These are phyloP conservation scores for Athelia psychrophila DNA, from an alignment of 1,284 basidiomycete species.

Conservation along the genomic window DNA sequence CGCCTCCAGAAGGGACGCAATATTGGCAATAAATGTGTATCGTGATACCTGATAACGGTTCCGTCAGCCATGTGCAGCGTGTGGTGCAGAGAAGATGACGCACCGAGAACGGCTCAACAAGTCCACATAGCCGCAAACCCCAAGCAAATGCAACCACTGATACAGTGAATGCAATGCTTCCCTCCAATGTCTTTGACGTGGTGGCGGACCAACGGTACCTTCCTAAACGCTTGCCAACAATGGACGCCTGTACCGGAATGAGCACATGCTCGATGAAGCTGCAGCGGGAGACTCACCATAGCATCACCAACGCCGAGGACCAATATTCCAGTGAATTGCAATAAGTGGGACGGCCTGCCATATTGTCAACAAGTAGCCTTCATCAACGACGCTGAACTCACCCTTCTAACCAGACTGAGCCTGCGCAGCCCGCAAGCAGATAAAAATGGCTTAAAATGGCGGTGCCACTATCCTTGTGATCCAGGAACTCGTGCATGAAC, in stretches of 20 bases:
- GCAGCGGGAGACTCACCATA: conserved; percentile 49
- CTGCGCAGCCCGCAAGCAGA: conserved; percentile 92
- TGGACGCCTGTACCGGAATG: conserved; percentile 65
- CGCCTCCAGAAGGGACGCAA: conserved; percentile 80
- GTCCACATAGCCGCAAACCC: conserved; percentile 67
- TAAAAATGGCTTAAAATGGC: conserved; percentile 98
- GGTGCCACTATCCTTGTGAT: conserved; percentile 93
- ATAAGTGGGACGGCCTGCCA: conserved; percentile 62
- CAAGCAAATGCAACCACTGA: conserved; percentile 74
- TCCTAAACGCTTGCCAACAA: conserved; percentile 86
- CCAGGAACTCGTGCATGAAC: conserved; percentile 97
- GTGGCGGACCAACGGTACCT: conserved; percentile 80
- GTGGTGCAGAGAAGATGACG: conserved; percentile 26
- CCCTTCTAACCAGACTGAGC: conserved; percentile 94
- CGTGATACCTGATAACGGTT: conserved; percentile 42
- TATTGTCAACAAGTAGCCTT: conserved; percentile 2
- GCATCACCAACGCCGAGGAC: conserved; percentile 94
- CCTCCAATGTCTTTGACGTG: conserved; percentile 89
- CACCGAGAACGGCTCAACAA: conserved; percentile 75
- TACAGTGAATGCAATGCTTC: conserved; percentile 77
- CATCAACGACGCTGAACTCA: conserved; percentile 34
- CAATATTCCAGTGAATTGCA: conserved; percentile 89
- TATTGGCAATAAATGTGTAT: conserved; percentile 54
- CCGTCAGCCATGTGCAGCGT: conserved; percentile 5
- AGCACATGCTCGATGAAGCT: conserved; percentile 3